A percentile compares a stretch with the other conserved stretches of the same genome.
These are phyloP conservation scores for Naganishia cerealis DNA, from an alignment of 1,284 basidiomycete species.

Conservation along the genomic window DNA sequence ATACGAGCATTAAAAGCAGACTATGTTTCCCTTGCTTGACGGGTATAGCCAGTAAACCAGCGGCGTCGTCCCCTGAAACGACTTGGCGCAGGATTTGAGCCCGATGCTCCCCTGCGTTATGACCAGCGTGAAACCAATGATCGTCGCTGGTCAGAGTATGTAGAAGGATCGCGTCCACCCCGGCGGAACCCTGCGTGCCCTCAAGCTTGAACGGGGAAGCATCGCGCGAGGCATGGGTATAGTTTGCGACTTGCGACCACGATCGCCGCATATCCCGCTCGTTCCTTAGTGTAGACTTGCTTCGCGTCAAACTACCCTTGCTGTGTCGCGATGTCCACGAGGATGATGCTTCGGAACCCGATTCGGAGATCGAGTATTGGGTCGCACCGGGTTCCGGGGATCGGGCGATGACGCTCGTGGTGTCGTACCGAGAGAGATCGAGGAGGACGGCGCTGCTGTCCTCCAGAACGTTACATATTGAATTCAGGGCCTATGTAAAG, in stretches of 20 bases:
- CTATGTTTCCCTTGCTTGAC: slow-evolving; percentile 4
- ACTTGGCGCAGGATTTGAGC: slow-evolving; percentile 1
- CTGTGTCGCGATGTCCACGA: background rate
- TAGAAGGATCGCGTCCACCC: background rate
- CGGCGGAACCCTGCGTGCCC: background rate
- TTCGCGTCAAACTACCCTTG: background rate
- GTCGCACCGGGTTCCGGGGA: background rate
- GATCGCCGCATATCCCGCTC: background rate
- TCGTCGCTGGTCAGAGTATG: background rate
- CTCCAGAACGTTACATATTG: slow-evolving; percentile 3
- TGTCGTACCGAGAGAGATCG: slow-evolving; percentile 11
- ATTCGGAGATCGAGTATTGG: background rate
- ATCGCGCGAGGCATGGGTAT: background rate
- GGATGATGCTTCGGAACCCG: background rate
- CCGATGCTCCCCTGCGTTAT: background rate
- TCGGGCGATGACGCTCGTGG: background rate
- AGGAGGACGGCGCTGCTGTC: background rate
- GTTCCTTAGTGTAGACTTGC: background rate
- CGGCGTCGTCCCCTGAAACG: background rate
- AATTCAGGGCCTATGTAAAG: background rate
- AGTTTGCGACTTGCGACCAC: background rate
- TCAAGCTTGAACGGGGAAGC: background rate
- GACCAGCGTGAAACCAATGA: slow-evolving; percentile 3
- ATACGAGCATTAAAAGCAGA: background rate
- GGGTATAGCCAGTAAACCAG: background rate